Evolutionary conservation across 345 rosid species (phyloP), one percentile per base, ranked within the genome.

Genomic region (Jatropha curcas): DNA sequence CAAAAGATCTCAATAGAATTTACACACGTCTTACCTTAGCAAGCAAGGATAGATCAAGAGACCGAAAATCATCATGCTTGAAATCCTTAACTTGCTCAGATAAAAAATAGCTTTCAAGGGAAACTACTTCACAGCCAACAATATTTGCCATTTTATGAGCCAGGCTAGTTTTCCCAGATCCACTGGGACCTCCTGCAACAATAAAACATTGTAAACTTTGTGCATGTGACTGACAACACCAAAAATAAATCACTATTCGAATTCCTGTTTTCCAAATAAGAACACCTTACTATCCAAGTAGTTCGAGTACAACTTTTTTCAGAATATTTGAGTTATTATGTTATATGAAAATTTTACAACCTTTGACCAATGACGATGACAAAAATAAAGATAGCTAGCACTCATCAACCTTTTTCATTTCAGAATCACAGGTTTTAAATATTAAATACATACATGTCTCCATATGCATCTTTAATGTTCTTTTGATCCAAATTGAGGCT

Each of bases 121-220:
- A 96, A 78, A 96, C 98, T 74, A 96, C 99, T 84, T 92, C 97
- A 80, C 99, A 96, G 22, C 99, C 98, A 78, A 96, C 93, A 72
- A 96, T 96, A 81, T 93, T 96, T 53, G 99, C 99, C 99, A 93
- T 92, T 85, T 96, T 96, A 83, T 89, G 98, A 68, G 99, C 99
- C 90, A 96, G 71, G 84, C 98, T 96, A 72, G 99, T 93, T 87
- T 95, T 95, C 61, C 99, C 99, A 60, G 98, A 93, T 73, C 99
- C 99, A 87, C 99, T 95, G 34, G 99, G 99, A 79, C 99, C 99
- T 77, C 99, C 99, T 95, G 84, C 81, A 80, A 77, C 60, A 79
- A 60, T 33, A 64, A 43, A 56, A 68, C 22, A 55, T 27, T 8
- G 31, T 16, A 65, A 25, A 28, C 67, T 22, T 0, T 27, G 34